These are phyloP conservation scores for Phaeoacremonium minimum DNA, from an alignment of 2,329 filamentous ascomycete species.

Conservation along the genomic window DNA sequence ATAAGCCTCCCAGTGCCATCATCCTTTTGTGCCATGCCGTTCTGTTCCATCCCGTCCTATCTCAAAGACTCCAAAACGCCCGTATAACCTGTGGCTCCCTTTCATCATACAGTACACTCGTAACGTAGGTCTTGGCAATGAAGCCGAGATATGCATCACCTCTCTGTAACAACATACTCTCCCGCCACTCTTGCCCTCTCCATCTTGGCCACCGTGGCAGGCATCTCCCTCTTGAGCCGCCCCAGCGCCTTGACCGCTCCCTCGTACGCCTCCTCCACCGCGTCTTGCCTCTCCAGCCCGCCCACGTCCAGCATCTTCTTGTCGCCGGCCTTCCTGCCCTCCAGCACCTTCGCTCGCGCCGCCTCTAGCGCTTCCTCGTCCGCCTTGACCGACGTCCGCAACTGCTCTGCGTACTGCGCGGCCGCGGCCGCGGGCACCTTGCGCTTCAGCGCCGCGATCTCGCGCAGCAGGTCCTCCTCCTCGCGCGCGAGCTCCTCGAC, in stretches of 20 bases:
- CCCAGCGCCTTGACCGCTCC: constrained; percentile 46
- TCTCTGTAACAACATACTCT: constrained; percentile 49
- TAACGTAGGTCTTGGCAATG: too few species aligned
- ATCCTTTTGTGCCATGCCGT: too few species aligned
- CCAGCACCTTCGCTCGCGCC: constrained; percentile 14
- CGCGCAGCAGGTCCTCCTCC: constrained; percentile 60
- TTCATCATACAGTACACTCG: too few species aligned
- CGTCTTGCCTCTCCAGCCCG: constrained; percentile 38
- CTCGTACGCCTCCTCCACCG: constrained; percentile 40
- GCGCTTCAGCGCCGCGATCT: constrained; percentile 58
- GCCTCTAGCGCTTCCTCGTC: constrained; percentile 41
- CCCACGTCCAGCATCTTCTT: constrained; percentile 21
- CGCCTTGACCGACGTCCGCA: constrained; percentile 31
- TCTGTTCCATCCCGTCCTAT: too few species aligned
- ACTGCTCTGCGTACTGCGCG: constrained; percentile 31
- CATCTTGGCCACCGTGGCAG: constrained; percentile 59
- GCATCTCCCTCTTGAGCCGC: constrained; percentile 55
- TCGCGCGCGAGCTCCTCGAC: constrained; percentile 57
- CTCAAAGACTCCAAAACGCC: too few species aligned
- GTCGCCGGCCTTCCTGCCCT: constrained; percentile 11
- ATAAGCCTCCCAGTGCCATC: too few species aligned
- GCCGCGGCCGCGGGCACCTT: constrained; percentile 43
- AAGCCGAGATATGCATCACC: too few species aligned
- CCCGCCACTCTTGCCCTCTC: constrained; percentile 58
- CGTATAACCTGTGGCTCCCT: too few species aligned